These are phyloP conservation scores for Crithidia sp. DNA, from an alignment of 208 protist genomes.

Conservation along the genomic window DNA sequence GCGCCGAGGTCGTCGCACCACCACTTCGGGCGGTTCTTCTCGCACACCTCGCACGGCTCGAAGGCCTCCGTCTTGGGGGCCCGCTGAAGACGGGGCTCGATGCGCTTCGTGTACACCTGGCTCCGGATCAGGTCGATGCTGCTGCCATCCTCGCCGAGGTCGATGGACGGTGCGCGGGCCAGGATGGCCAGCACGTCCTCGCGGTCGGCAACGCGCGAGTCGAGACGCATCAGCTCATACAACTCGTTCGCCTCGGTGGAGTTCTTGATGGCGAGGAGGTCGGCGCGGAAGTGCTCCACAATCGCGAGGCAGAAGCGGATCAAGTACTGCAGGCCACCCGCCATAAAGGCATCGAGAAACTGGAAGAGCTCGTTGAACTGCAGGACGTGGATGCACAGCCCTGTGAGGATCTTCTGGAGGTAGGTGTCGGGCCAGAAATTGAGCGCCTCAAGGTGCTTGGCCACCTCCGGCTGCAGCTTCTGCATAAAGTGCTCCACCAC, in stretches of 20 bases:
- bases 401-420: conserved; percentile 91
- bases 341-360: conserved; percentile 89
- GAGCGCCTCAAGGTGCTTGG: conserved; percentile 73
- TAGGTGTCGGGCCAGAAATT: conserved; percentile 93
- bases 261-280: conserved; percentile 68
- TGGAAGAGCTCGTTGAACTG: conserved; percentile 81
- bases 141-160: conserved; percentile 65
- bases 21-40: conserved; percentile 70
- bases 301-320: conserved; percentile 86
- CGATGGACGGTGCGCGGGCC: conserved; percentile 57
- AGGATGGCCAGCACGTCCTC: conserved; percentile 73
- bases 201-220: conserved; percentile 55
- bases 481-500: conserved; percentile 89
- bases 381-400: conserved; percentile 90
- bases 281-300: conserved; percentile 81
- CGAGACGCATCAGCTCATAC: conserved; percentile 91
- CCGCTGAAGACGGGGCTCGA: conserved; percentile 74
- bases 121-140: conserved; percentile 70
- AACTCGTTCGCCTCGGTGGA: conserved; percentile 59
- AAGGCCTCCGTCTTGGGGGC: conserved; percentile 83
- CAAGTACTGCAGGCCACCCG: conserved; percentile 75
- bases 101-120: conserved; percentile 69
- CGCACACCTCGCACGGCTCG: conserved; percentile 85
- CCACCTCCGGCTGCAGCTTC: conserved; percentile 69
- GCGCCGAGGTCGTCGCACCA: conserved; percentile 80